Percentiles rank a stretch among this genome's conserved stretches.
phyloP scores from a whole-genome alignment of 1,139 yeast genomes.

The Yamadazyma kanchanaburiensis region DNA sequence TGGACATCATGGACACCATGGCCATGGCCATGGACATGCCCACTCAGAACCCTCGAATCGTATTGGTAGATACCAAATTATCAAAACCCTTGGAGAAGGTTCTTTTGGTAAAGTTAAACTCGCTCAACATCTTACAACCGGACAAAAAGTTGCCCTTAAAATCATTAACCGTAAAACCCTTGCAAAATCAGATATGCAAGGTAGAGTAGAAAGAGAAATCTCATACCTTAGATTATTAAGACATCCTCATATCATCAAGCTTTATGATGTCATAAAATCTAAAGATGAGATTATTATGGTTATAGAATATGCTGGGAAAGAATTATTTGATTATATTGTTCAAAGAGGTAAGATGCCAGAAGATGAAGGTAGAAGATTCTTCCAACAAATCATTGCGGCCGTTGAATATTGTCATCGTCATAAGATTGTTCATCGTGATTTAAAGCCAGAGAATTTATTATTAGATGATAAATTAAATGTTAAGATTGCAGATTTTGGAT shows the following conservation, averaged over 20 bases:
- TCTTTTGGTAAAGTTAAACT: conserved; percentile 96
- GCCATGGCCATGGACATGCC: conserved; percentile 9
- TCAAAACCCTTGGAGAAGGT: conserved; percentile 94
- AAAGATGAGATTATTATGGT: conserved; percentile 98
- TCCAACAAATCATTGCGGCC: conserved; percentile 96
- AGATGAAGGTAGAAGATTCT: conserved; percentile 88
- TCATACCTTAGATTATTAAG: conserved; percentile 83
- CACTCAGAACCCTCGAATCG: conserved; percentile 39
- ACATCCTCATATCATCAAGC: conserved; percentile 95
- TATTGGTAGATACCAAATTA: conserved; percentile 91
- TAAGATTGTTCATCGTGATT: conserved; percentile 94
- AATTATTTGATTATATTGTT: conserved; percentile 91
- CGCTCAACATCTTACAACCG: conserved; percentile 90
- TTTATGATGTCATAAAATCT: conserved; percentile 93
- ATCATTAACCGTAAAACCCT: conserved; percentile 91
- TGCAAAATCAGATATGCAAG: conserved; percentile 97
- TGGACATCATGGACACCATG: conserved; percentile 10
- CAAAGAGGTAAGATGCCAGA: conserved; percentile 95
- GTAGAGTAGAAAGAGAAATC: conserved; percentile 92
- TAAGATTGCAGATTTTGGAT: conserved; percentile 95
- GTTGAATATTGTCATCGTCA: conserved; percentile 98
- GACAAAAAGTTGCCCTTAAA: conserved; percentile 90
- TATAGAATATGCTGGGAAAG: conserved; percentile 95
- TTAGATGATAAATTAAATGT: conserved; percentile 90
- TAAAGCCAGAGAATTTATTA: conserved; percentile 90